A percentile compares a stretch with the other conserved stretches of the same genome.
Evolutionary conservation across 208 protist genomes (phyloP).

Genomic region (Wallacemonas sp.): DNA sequence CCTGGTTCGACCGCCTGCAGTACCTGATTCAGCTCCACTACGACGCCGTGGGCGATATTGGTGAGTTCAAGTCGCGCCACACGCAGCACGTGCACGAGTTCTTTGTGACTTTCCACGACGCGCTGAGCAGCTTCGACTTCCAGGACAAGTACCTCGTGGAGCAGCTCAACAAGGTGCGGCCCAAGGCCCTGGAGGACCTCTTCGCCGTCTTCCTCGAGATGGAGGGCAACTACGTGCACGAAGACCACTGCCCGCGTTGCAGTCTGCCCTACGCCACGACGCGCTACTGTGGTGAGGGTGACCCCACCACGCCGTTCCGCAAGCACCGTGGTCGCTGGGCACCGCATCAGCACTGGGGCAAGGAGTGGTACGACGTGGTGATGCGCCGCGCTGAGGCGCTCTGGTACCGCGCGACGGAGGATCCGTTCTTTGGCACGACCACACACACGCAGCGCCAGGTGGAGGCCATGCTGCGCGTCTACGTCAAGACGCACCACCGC

Average conservation of each 20-base stretch:
- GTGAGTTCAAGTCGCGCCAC: slow-evolving; percentile 71
- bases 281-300: slow-evolving; percentile 86
- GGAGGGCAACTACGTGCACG: slow-evolving; percentile 86
- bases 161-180: slow-evolving; percentile 59
- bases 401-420: slow-evolving; percentile 86
- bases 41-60: slow-evolving; percentile 87
- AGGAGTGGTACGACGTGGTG: slow-evolving; percentile 88
- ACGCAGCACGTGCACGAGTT: slow-evolving; percentile 88
- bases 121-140: slow-evolving; percentile 84
- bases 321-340: slow-evolving; percentile 86
- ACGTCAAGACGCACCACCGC: slow-evolving; percentile 75
- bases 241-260: slow-evolving; percentile 86
- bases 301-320: slow-evolving; percentile 77
- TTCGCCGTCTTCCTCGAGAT: slow-evolving; percentile 92
- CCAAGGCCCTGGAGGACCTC: slow-evolving; percentile 68
- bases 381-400: slow-evolving; percentile 85
- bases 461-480: slow-evolving; percentile 74
- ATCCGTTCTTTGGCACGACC: slow-evolving; percentile 80
- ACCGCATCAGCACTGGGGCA: slow-evolving; percentile 82
- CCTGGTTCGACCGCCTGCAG: slow-evolving; percentile 80
- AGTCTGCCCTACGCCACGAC: slow-evolving; percentile 82
- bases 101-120: slow-evolving; percentile 89
- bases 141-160: slow-evolving; percentile 74
- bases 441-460: slow-evolving; percentile 85
- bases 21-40: slow-evolving; percentile 86